Base-by-base conservation (phyloP, 2,329 filamentous ascomycete species). In the Phoma herbarum region DNA sequence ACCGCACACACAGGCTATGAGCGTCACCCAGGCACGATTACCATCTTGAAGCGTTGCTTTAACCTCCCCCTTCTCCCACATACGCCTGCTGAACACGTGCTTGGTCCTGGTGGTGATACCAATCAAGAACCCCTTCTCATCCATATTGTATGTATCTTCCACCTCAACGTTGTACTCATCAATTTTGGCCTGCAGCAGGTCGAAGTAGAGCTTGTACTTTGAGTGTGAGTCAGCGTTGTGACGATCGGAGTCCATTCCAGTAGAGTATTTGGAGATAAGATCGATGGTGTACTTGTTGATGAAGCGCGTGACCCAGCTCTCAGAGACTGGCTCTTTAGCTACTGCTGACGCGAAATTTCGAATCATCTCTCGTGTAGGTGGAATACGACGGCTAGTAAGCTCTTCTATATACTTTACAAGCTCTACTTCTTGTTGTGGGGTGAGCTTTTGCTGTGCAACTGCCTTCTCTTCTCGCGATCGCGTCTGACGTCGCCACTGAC, bases 371-470 rank as follows among this genome's bases (percentile, higher is more conserved):
- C 51, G 8, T 33, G 39, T 45, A 53, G 51, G 51, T 12, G 51
- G 41, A 23, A 53, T 2, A 3, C n/a, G 14, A 22, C 20, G 41
- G 2, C 7, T 20, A 6, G 25, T 45, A 37, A 53, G 51, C 10
- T 18, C 22, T 26, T 53, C 41, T 46, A 53, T 46, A 53, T 53
- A 53, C 6, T 28, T 10, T 5, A 53, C 41, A 53, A 53, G 51
- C 41, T 46, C 51, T 26, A 4, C 11, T 28, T 46, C n/a, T n/a
- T n/a, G n/a, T n/a, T n/a, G n/a, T n/a, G n/a, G n/a, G n/a, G n/a
- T n/a, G n/a, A n/a, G n/a, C n/a, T n/a, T n/a, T n/a, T n/a, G n/a
- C n/a, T n/a, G n/a, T n/a, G n/a, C n/a, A n/a, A n/a, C n/a, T n/a
- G 14, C 51, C 26, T 53, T 16, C 12, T 42, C 3, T 11, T 25